Evolutionary conservation across 768 basidiomycete genomes (phyloP).

Genomic region (Russula ochroleuca): DNA sequence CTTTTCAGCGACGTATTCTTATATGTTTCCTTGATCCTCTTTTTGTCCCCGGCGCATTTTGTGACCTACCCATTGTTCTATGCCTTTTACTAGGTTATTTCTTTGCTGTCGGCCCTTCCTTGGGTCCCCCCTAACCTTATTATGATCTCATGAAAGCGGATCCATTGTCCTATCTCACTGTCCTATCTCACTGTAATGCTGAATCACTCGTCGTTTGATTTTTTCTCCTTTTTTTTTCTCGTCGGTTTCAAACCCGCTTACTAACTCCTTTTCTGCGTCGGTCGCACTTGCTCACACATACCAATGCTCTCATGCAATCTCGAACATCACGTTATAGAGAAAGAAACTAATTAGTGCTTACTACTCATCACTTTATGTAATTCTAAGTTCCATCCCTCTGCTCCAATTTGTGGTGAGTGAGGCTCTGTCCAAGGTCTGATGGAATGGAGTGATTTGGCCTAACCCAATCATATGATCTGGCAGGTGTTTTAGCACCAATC

Average conservation of each 20-base stretch:
- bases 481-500: too few relatives aligned
- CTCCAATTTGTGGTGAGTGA: too few relatives aligned
- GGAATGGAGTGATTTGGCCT: too few relatives aligned
- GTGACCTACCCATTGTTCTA: background rate
- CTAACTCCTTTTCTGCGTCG: background rate
- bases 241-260: background rate
- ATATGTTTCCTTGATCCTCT: background rate
- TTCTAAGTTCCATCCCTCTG: conserved; percentile 1
- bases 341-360: conserved; percentile 8
- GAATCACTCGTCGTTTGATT: conserved; percentile 14
- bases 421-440: too few relatives aligned
- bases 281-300: background rate
- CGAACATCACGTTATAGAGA: conserved; percentile 6
- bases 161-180: conserved; percentile 2
- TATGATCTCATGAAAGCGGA: conserved; percentile 10
- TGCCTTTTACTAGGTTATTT: background rate
- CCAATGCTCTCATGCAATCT: background rate
- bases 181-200: conserved; percentile 20
- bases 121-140: background rate
- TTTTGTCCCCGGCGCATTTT: background rate
- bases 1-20: background rate
- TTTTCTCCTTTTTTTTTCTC: background rate
- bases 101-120: background rate
- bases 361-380: conserved; percentile 19
- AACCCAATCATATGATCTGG: too few relatives aligned